phyloP scores from a whole-genome alignment of 176 grass and related monocot species.

The Zea luxurians region DNA sequence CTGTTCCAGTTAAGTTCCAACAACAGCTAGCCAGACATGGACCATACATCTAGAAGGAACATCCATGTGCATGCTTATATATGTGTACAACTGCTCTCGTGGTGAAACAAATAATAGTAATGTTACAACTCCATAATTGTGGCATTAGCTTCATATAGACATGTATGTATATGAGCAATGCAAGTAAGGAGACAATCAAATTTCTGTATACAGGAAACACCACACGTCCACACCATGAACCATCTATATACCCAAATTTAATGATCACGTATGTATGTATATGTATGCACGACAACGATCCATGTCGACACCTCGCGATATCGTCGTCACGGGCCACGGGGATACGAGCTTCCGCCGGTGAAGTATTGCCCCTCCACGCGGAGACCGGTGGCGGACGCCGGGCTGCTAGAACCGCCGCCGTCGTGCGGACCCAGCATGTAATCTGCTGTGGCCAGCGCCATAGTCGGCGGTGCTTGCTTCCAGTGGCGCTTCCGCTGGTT shows the following conservation, averaged over 20 bases:
- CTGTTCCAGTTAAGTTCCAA: not conserved
- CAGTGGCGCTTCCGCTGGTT: slow-evolving; percentile 93
- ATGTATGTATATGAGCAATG: not conserved
- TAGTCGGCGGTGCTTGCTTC: slow-evolving; percentile 61
- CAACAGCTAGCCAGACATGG: not conserved
- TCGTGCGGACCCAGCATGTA: slow-evolving; percentile 19
- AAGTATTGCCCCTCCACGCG: slow-evolving; percentile 59
- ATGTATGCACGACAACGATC: not conserved
- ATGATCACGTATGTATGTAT: not conserved
- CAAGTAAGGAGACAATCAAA: not conserved
- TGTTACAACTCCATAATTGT: slow-evolving; percentile 23
- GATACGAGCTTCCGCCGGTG: slow-evolving; percentile 46
- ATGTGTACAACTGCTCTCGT: not conserved
- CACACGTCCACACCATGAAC: not conserved
- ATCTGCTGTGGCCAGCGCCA: slow-evolving; percentile 34
- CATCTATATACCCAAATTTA: not conserved
- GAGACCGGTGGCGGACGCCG: slow-evolving; percentile 9
- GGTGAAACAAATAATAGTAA: not conserved
- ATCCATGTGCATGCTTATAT: not conserved
- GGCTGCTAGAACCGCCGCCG: slow-evolving; percentile 43
- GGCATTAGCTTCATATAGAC: not conserved
- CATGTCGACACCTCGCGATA: not conserved
- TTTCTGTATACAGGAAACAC: slow-evolving; percentile 1
- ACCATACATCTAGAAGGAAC: not conserved
- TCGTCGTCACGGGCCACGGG: slow-evolving; percentile 24